Base-by-base conservation (phyloP, 2,329 filamentous ascomycete genomes). In the Alternaria alternata region DNA sequence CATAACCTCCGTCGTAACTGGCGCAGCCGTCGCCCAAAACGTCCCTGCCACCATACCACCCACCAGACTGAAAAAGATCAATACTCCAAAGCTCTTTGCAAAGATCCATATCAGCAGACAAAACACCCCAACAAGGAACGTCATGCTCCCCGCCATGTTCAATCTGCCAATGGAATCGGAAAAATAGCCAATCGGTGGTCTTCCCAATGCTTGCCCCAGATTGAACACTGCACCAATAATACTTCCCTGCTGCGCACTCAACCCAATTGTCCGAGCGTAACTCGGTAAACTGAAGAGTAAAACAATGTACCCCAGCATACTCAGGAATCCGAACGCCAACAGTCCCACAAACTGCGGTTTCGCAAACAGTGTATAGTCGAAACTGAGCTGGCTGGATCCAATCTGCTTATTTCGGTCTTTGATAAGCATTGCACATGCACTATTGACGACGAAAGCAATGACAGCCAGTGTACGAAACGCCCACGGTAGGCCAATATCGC, bases 241-340 rank as follows among this genome's bases (percentile, higher is more conserved):
- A 0, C 88, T 88, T 7, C 89, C 91, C 70, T 94, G 88, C 5
- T 85, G 83, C 2, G 90, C 82, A 1, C 83, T 83, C 30, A 93
- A 84, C 1, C 91, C 91, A 43, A 93, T 86, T 5, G 84, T 84
- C 57, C 86, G 84, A 38, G 89, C 89, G 71, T 93, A 94, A 73
- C 89, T 91, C 14, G 91, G 88, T 46, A 94, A 80, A 11, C 87
- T 90, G 77, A 93, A 94, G 44, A 93, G 84, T n/a, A 93, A 83
- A 5, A 92, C 89, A 26, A 91, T 84, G 69, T 94, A 94, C 5
- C 85, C 90, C 14, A 94, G 79, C 79, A 94, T 87, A 61, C 85
- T 88, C 64, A 94, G 88, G 76, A 88, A 87, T 7, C 89, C 89
- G 81, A 89, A 95, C 3, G 78, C 82, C 38, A 92, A 76, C 12